Percentiles rank a stretch among this genome's conserved stretches.
Conservation (phyloP, 2,329 filamentous ascomycete genomes). For the Knoxdaviesia capensis region DNA sequence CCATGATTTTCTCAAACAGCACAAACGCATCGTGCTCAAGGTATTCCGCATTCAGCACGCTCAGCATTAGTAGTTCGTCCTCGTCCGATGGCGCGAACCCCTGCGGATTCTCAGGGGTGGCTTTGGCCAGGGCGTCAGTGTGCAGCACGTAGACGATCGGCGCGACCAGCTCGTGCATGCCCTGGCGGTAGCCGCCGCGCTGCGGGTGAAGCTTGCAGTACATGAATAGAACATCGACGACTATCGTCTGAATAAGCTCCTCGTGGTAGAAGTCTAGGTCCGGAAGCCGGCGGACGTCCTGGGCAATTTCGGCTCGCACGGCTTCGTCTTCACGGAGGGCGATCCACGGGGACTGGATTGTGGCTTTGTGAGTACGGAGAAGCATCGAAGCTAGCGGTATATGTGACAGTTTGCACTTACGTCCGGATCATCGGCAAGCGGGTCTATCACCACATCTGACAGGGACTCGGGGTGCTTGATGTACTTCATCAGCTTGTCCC, state of each 20-base stretch:
- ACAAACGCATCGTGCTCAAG: conserved; percentile 84
- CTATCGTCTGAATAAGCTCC: conserved; percentile 53
- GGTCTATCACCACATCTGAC: conserved; percentile 50
- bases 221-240: conserved; percentile 80
- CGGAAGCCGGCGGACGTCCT: conserved; percentile 86
- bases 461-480: conserved; percentile 73
- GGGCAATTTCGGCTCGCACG: conserved; percentile 70
- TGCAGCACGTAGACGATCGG: conserved; percentile 74
- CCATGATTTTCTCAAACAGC: conserved; percentile 75
- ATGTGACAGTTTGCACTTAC: conserved; percentile 14
- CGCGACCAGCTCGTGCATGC: conserved; percentile 92
- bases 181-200: conserved; percentile 81
- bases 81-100: conserved; percentile 5
- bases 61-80: conserved; percentile 31
- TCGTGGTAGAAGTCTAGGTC: conserved; percentile 83
- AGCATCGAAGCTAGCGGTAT: not conserved
- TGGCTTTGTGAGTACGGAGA: not conserved
- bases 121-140: conserved; percentile 40
- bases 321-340: conserved; percentile 69
- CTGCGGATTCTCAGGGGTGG: conserved; percentile 5
- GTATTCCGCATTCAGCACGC: conserved; percentile 50
- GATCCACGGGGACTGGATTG: conserved; percentile 66
- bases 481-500: conserved; percentile 57
- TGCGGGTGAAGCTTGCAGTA: conserved; percentile 85
- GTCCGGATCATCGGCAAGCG: conserved; percentile 59